Base-by-base conservation (phyloP, 176 grass and related monocot genomes). In the Juncus effusus region DNA sequence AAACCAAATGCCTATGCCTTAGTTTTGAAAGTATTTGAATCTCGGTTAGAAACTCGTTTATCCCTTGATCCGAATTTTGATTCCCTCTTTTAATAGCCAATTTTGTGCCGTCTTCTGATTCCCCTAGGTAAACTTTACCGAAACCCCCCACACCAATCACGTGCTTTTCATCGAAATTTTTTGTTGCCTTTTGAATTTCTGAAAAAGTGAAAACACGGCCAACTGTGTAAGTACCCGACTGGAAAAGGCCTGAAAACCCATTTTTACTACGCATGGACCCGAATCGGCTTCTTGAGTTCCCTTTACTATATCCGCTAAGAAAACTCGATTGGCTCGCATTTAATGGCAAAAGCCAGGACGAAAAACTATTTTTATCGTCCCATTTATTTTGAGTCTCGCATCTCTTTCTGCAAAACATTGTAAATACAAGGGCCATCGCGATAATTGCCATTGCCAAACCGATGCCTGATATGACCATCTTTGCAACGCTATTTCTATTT, bases 41-140 rank as follows among this genome's bases (percentile, higher is more conserved):
- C 80, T 96, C 91, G 51, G 91, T 96, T 71, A 87, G 56, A 68
- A 96, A 96, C 75, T 96, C 92, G 1, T 96, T 90, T 80, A 91
- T 96, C 68, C 87, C 92, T 80, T 96, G 92, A 72, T 87, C 81
- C 56, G 92, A 96, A 75, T 79, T 87, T 58, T 84, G 74, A 64
- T 96, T 96, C 61, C 92, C 87, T 66, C 92, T 71, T 19, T 96
- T 96, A 85, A 96, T 90, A 53, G 91, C 91, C 74, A 96, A 61
- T 61, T 87, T 85, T 14, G 79, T 85, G 15, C 87, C 87, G 76
- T 91, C 92, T 44, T 88, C 92, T 45, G 80, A 64, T 65, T 45
- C 66, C 44, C 92, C 92, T 72, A 96, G 81, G 73, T 96, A 96
- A 67, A 96, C 87, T 62, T 96, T 96, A 67, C 92, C 92, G 4